Evolutionary conservation across 495 filamentous ascomycete species (phyloP), one percentile per base, ranked within the genome.

Genomic region (Saxophila tyrrhenica): DNA sequence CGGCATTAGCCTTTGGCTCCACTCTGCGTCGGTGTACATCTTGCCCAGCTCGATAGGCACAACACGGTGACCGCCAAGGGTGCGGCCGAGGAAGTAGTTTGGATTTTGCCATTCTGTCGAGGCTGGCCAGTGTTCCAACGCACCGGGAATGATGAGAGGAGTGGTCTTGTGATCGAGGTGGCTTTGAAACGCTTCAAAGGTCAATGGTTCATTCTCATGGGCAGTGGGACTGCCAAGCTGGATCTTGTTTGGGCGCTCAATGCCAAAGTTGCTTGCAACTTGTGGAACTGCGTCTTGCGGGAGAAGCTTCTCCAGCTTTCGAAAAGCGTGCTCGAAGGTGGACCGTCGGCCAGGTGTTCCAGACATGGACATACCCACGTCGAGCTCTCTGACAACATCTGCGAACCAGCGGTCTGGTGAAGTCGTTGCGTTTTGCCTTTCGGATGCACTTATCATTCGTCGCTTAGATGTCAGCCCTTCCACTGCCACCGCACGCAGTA

Each of bases 11-110:
- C 76, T 77, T 65, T 99, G 92, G 0, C 84, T 82, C 92, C 94
- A 99, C 15, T 74, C 82, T 20, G 78, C 78, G 55, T 92, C 86
- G 8, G 88, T 90, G 60, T 99, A 99, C 57, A 81, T 87, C 46
- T 86, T 72, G 7, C 92, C 92, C n/a, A 94, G 64, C 65, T 99
- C 92, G 15, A 97, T 75, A 0, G 92, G 92, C 0, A 97, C 83
- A 1, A 95, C 77, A 39, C 92, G 75, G 22, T 80, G 74, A 0
- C 94, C 92, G 10, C 70, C 73, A 41, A 95, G 78, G 0, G 92
- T 97, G 43, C 75, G 79, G 3, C 78, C 73, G 20, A 87, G 71
- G 59, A 94, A 81, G 66, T 96, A 96, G 1, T 76, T 71, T 0
- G 82, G 82, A 2, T 75, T 79, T 21, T 72, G 74, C 92, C 92